Conservation (phyloP, 306 rosid genomes). For the Cajanus cajan region DNA sequence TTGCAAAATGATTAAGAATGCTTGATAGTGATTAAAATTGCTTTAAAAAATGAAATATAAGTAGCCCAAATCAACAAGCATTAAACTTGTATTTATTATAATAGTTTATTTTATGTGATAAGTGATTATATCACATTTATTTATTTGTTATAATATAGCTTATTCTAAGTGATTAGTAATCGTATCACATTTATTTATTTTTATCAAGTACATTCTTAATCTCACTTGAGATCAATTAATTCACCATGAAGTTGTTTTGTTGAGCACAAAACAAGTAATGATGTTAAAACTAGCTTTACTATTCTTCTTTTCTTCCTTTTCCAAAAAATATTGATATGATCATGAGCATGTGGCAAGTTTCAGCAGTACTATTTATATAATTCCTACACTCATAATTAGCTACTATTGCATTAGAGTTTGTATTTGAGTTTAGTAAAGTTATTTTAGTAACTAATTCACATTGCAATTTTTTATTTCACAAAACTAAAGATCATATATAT, state of each 20-base stretch:
- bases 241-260: conserved; percentile 24
- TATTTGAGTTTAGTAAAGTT: not conserved
- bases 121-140: not conserved
- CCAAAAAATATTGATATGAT: conserved; percentile 18
- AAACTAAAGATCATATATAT: not conserved
- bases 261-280: conserved; percentile 43
- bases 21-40: conserved; percentile 15
- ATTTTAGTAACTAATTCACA: not conserved
- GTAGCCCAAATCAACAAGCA: conserved; percentile 24
- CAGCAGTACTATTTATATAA: not conserved
- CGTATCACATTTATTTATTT: conserved; percentile 6
- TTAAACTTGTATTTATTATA: conserved; percentile 36
- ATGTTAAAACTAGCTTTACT: conserved; percentile 26
- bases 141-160: conserved; percentile 25
- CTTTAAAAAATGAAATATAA: not conserved
- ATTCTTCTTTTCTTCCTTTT: not conserved
- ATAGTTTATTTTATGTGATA: conserved; percentile 25
- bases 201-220: conserved; percentile 31
- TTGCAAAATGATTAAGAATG: conserved; percentile 36
- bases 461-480: not conserved
- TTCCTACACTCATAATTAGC: conserved; percentile 23
- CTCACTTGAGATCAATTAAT: conserved; percentile 35
- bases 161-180: conserved; percentile 16
- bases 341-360: conserved; percentile 32
- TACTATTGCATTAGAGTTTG: not conserved